Evolutionary conservation across 768 basidiomycete species (phyloP).

Genomic region (Pisolithus marmoratus): DNA sequence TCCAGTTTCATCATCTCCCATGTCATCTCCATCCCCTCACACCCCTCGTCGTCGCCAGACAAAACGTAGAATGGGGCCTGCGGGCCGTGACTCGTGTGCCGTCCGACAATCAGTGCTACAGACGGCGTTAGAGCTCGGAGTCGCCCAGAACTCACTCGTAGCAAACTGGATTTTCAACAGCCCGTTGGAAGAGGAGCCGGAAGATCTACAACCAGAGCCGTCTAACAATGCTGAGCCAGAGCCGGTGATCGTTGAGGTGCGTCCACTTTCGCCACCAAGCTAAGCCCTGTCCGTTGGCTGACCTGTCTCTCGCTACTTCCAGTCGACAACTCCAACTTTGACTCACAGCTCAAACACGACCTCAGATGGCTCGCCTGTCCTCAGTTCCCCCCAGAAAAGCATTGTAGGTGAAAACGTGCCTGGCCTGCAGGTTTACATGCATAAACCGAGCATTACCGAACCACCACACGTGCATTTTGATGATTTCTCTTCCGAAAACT

Average conservation of each 20-base stretch:
- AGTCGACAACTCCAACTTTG: slow-evolving; percentile 29
- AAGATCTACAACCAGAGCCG: slow-evolving; percentile 27
- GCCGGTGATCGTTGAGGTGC: slow-evolving; percentile 24
- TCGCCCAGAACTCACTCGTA: slow-evolving; percentile 53
- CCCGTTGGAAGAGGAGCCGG: slow-evolving; percentile 51
- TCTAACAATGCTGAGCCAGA: slow-evolving; percentile 8
- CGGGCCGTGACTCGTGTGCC: slow-evolving; percentile 47
- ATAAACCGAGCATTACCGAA: slow-evolving; percentile 25
- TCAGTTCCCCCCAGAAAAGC: slow-evolving; percentile 20
- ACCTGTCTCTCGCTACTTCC: slow-evolving; percentile 3
- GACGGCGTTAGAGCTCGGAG: slow-evolving; percentile 62
- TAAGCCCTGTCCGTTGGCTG: not conserved
- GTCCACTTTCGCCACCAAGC: slow-evolving; percentile 4
- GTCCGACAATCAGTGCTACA: slow-evolving; percentile 73
- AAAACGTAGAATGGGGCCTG: slow-evolving; percentile 2
- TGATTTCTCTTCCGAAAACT: slow-evolving; percentile 26
- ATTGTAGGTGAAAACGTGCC: slow-evolving; percentile 11
- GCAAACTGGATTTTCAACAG: slow-evolving; percentile 72
- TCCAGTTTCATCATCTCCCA: slow-evolving; percentile 10
- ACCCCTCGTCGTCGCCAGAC: slow-evolving; percentile 25
- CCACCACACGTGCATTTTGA: slow-evolving; percentile 26
- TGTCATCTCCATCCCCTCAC: slow-evolving; percentile 16
- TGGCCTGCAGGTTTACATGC: slow-evolving; percentile 17
- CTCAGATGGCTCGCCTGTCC: slow-evolving; percentile 38
- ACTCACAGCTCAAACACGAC: slow-evolving; percentile 37